phyloP scores from a whole-genome alignment of 345 rosid genomes.

The Linum lewisii region DNA sequence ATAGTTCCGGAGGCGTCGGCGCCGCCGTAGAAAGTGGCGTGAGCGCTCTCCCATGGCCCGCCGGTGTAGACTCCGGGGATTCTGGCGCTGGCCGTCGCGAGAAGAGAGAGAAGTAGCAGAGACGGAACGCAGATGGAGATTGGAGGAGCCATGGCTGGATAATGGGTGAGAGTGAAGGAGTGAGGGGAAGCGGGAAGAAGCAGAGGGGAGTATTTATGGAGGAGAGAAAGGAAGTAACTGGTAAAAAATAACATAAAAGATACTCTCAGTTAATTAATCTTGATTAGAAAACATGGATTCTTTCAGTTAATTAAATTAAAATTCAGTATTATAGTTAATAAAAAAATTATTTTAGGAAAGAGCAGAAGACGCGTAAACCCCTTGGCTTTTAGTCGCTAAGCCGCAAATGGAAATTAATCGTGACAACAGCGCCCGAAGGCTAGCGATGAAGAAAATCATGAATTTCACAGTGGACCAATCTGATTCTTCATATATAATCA shows the following conservation, averaged over 20 bases:
- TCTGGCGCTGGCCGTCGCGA: background rate
- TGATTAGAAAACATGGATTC: too few species aligned
- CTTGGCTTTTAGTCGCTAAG: too few species aligned
- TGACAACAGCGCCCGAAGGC: too few species aligned
- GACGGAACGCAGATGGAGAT: background rate
- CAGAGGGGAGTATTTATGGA: background rate
- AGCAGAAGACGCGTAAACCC: too few species aligned
- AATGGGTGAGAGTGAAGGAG: background rate
- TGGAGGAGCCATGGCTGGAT: background rate
- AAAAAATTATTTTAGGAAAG: too few species aligned
- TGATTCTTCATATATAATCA: too few species aligned
- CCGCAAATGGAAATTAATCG: too few species aligned
- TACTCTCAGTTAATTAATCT: too few species aligned
- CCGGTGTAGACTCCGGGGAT: background rate
- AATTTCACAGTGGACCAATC: too few species aligned
- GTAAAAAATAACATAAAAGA: background rate
- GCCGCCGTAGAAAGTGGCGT: constrained; percentile 82
- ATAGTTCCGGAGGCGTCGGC: constrained; percentile 79
- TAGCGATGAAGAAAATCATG: too few species aligned
- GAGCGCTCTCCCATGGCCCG: constrained; percentile 39
- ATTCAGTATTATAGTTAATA: too few species aligned
- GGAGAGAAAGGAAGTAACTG: background rate
- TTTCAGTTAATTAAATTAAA: too few species aligned
- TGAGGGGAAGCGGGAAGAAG: background rate
- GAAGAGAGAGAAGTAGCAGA: background rate